Base-by-base conservation (phyloP, 305 asterid genomes). In the Caryopteris hybrid region DNA sequence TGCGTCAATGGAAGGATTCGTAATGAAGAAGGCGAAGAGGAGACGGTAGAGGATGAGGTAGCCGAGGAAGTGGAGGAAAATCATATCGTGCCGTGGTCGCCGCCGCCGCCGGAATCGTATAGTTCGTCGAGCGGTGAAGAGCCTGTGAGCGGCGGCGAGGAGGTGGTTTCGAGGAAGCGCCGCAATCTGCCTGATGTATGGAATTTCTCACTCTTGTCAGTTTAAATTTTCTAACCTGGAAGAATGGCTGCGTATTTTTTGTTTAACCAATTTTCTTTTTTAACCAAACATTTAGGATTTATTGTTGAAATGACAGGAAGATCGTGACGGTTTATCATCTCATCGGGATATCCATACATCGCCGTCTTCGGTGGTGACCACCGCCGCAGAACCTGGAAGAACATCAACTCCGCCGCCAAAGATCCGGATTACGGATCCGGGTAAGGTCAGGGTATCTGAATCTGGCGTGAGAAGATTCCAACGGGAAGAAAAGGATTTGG, bases 1-100 rank as follows among this genome's bases (percentile, higher is more conserved):
- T 83, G 85, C 69, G 60, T 63, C 6, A 2, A 18, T 2, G 21
- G n/a, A 20, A 47, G 54, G 7, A 39, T 10, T 6, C 41, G 67
- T 17, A 73, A 38, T 17, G 71, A 29, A 22, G 31, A 9, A 8
- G 61, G 16, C 3, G 21, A 31, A 9, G 71, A 41, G 2, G 64
- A 17, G 2, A 46, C 54, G n/a, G 78, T 47, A 8, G 74, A 57
- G 10, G 76, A 70, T 18, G 86, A 65, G 6, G 80, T 55, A 61
- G 86, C 11, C 11, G 51, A 34, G 67, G 33, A 46, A 6, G 31
- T 83, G 38, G 86, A 63, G 43, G 85, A 74, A 62, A 64, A 55
- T 51, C 77, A 52, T 13, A 57, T 71, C 1, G 53, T 74, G 43
- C 80, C 81, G 64, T 73, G 81, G 84, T 84, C 88, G 8, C 90